A percentile compares a stretch with the other conserved stretches of the same genome.
phyloP scores from a whole-genome alignment of 2,329 filamentous ascomycete genomes.

The Reticulascus tulasneorum region DNA sequence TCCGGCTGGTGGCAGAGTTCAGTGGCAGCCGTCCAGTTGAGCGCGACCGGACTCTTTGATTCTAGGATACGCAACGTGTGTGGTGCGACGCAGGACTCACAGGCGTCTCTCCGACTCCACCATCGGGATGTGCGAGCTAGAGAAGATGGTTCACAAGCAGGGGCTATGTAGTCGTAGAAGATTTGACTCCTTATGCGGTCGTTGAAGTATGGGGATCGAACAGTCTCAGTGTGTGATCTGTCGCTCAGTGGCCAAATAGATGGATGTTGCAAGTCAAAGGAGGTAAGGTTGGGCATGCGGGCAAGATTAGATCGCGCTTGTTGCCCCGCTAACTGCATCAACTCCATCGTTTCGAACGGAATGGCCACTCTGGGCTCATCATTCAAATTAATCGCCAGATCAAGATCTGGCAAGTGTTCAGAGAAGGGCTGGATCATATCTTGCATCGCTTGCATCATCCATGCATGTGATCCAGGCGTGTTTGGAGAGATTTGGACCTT shows the following conservation, averaged over 20 bases:
- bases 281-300: not conserved
- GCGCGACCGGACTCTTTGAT: constrained; percentile 30
- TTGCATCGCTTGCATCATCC: constrained; percentile 35
- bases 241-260: constrained; percentile 12
- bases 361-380: constrained; percentile 24
- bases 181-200: constrained; percentile 21
- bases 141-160: constrained; percentile 42
- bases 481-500: constrained; percentile 38
- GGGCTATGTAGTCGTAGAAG: constrained; percentile 31
- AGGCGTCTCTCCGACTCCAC: constrained; percentile 34
- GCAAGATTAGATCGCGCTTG: not conserved
- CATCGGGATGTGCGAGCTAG: constrained; percentile 34
- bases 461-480: constrained; percentile 27
- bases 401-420: constrained; percentile 71
- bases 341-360: constrained; percentile 2
- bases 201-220: constrained; percentile 13
- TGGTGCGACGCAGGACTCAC: constrained; percentile 27
- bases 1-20: constrained; percentile 48
- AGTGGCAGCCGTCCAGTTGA: constrained; percentile 19
- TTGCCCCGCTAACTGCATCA: not conserved
- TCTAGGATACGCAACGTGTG: constrained; percentile 25
- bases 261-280: constrained; percentile 3
- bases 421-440: constrained; percentile 67
- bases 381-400: constrained; percentile 68
- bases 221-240: not conserved